Percentiles rank a stretch among this genome's conserved stretches.
Evolutionary conservation across 2,329 filamentous ascomycete species (phyloP).

Genomic region (Dothideomycetes sp.): DNA sequence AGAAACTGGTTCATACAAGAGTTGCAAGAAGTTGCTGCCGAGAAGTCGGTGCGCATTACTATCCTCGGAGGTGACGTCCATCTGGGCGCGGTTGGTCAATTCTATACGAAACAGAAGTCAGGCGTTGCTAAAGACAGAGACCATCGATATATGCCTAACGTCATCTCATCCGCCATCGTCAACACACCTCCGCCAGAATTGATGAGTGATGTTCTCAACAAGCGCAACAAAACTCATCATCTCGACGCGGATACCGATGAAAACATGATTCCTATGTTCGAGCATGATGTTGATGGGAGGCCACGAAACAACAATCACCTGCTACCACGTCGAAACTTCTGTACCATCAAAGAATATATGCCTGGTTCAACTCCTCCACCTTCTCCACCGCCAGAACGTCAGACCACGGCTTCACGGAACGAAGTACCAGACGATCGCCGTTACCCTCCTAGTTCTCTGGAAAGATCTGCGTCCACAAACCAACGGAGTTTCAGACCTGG

Average conservation of each 20-base stretch:
- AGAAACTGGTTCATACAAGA: constrained; percentile 80
- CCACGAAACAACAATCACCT: constrained; percentile 83
- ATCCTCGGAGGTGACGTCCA: constrained; percentile 93
- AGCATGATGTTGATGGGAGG: constrained; percentile 79
- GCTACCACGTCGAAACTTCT: constrained; percentile 89
- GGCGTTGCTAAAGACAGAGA: constrained; percentile 72
- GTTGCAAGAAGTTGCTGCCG: constrained; percentile 83
- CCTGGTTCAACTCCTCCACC: constrained; percentile 67
- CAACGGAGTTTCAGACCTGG: constrained; percentile 28
- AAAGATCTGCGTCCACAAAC: constrained; percentile 25
- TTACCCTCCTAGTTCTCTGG: constrained; percentile 26
- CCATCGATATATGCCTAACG: constrained; percentile 92
- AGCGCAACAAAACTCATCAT: constrained; percentile 69
- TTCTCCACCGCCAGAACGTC: constrained; percentile 45
- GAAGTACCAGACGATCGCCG: constrained; percentile 13
- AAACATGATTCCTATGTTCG: constrained; percentile 91
- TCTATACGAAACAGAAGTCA: constrained; percentile 84
- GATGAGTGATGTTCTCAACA: constrained; percentile 86
- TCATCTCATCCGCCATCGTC: constrained; percentile 88
- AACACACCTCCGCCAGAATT: constrained; percentile 83
- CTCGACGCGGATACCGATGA: constrained; percentile 71
- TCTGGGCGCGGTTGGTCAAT: constrained; percentile 83
- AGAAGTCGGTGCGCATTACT: constrained; percentile 84
- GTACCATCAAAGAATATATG: constrained; percentile 75
- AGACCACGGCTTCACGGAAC: not conserved